Evolutionary conservation across 495 filamentous ascomycete species (phyloP).

Genomic region (Emericellopsis terricola): DNA sequence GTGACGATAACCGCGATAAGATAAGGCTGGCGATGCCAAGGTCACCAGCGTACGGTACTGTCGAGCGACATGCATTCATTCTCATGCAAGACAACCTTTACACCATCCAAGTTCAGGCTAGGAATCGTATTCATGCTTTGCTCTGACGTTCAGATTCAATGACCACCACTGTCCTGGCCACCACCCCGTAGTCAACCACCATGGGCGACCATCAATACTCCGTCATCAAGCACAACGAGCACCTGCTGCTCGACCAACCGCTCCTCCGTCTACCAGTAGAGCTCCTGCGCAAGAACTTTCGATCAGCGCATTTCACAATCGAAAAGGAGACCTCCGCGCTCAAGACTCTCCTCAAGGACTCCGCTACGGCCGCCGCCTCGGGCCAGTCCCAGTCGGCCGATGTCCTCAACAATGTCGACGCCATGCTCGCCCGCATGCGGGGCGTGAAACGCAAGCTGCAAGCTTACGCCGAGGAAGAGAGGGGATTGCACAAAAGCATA

Average conservation of each 20-base stretch:
- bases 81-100: no score
- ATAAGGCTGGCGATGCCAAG: no score
- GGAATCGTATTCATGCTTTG: no score
- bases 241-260: constrained; percentile 57
- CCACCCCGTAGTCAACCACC: no score
- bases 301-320: constrained; percentile 61
- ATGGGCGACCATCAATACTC: constrained; percentile 26
- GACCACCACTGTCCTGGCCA: no score
- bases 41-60: no score
- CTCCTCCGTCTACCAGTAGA: constrained; percentile 84
- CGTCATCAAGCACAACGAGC: constrained; percentile 28
- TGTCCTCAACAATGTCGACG: constrained; percentile 58
- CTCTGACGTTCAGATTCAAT: no score
- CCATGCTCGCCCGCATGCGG: constrained; percentile 69
- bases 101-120: no score
- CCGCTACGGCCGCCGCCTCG: constrained; percentile 45
- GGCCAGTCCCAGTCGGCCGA: constrained; percentile 41
- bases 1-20: no score
- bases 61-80: no score
- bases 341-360: constrained; percentile 48
- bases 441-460: constrained; percentile 76
- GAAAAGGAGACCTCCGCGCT: constrained; percentile 62
- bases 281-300: constrained; percentile 83
- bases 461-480: constrained; percentile 59
- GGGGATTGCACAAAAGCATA: constrained; percentile 49